Conservation (phyloP, 176 grass and related monocot species). For the Aegilops tauschii region DNA sequence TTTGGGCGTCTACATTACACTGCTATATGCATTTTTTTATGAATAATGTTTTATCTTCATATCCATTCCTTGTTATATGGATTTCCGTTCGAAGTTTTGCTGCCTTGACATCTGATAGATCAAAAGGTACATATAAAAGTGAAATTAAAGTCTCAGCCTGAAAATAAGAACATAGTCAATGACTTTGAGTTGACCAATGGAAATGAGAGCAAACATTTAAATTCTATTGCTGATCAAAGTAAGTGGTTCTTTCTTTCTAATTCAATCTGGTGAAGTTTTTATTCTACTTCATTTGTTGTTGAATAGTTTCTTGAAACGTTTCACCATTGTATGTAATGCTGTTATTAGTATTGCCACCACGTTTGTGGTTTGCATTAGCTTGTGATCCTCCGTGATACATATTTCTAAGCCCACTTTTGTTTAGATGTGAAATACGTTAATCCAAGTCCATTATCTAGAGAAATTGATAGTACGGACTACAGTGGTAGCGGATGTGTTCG, state of each 20-base stretch:
- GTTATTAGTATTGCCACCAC: neutral
- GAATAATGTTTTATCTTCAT: neutral
- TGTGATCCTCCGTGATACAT: neutral
- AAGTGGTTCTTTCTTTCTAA: constrained; percentile 26
- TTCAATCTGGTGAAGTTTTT: constrained; percentile 9
- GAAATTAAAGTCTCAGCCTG: constrained; percentile 33
- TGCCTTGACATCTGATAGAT: constrained; percentile 55
- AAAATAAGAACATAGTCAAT: constrained; percentile 38
- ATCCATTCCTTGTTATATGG: neutral
- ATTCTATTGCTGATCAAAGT: constrained; percentile 33
- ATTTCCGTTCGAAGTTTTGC: neutral
- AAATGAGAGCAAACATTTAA: constrained; percentile 21
- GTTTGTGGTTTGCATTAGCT: constrained; percentile 10
- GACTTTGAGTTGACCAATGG: constrained; percentile 40
- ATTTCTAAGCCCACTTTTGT: neutral
- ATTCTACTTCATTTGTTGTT: neutral
- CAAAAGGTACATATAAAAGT: constrained; percentile 45
- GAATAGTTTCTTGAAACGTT: constrained; percentile 10
- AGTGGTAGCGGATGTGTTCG: neutral
- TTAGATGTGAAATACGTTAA: neutral
- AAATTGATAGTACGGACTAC: neutral
- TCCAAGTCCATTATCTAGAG: neutral
- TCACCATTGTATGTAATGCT: constrained; percentile 1
- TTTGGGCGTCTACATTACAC: neutral
- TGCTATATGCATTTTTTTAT: neutral